phyloP scores from a whole-genome alignment of 345 rosid genomes.

The Kernera saxatilis region DNA sequence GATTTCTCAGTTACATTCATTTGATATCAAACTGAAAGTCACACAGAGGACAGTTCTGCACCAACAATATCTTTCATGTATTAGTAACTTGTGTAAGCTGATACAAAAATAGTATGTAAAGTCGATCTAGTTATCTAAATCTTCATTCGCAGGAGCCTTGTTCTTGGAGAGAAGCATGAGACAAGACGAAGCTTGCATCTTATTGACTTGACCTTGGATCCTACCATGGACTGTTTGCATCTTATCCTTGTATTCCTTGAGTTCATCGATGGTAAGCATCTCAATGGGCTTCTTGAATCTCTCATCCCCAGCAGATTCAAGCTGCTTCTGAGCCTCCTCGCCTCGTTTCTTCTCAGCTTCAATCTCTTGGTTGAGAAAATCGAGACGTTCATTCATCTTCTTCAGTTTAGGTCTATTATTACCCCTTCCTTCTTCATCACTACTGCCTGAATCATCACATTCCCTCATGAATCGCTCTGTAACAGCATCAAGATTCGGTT shows the following conservation, averaged over 20 bases:
- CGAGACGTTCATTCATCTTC: constrained; percentile 11
- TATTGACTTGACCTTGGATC: constrained; percentile 17
- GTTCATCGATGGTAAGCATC: constrained; percentile 19
- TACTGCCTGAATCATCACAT: not conserved
- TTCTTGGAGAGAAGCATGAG: constrained; percentile 29
- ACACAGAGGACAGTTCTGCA: not conserved
- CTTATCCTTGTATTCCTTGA: constrained; percentile 25
- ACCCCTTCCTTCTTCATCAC: not conserved
- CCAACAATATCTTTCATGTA: constrained; percentile 8
- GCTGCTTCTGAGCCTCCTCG: constrained; percentile 21
- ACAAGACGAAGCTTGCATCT: constrained; percentile 37
- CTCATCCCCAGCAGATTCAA: constrained; percentile 21
- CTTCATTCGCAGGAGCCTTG: constrained; percentile 4
- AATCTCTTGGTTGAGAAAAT: constrained; percentile 20
- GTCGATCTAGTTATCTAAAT: constrained; percentile 4
- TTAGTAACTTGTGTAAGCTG: constrained; percentile 4
- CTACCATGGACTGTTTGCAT: constrained; percentile 26
- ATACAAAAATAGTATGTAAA: constrained; percentile 11
- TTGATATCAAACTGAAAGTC: constrained; percentile 1
- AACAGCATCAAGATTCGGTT: constrained; percentile 50
- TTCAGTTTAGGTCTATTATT: constrained; percentile 7
- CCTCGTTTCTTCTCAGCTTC: constrained; percentile 37
- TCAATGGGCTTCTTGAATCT: constrained; percentile 19
- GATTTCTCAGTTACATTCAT: constrained; percentile 1
- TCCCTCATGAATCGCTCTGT: constrained; percentile 35